Conservation (phyloP, 306 rosid genomes). For the Gynostemma pentaphyllum region DNA sequence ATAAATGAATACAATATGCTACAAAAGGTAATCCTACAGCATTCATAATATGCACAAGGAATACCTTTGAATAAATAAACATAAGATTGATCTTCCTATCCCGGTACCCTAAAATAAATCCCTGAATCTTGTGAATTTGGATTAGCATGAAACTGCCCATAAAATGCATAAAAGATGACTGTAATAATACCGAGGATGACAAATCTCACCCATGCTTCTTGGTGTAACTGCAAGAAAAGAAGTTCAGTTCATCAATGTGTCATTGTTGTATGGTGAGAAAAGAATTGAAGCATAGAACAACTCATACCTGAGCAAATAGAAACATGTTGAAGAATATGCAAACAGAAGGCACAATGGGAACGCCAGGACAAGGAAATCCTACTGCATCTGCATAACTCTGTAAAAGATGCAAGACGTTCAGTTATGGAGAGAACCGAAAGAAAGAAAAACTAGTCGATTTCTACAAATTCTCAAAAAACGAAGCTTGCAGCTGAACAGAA, state of each 20-base stretch:
- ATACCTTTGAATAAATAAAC: too few species aligned
- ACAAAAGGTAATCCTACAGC: neutral
- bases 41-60: neutral
- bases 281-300: neutral
- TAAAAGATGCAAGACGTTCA: conserved; percentile 9
- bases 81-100: neutral
- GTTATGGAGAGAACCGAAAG: conserved; percentile 16
- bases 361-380: conserved; percentile 91
- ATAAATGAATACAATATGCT: too few species aligned
- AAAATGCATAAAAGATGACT: conserved; percentile 65
- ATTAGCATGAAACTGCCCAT: conserved; percentile 85
- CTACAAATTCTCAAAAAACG: neutral
- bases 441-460: neutral
- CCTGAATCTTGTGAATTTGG: conserved; percentile 43
- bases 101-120: conserved; percentile 35
- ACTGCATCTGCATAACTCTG: conserved; percentile 62
- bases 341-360: conserved; percentile 59
- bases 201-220: conserved; percentile 93
- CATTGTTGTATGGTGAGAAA: neutral
- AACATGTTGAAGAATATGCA: conserved; percentile 93
- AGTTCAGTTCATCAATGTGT: neutral
- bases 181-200: conserved; percentile 42
- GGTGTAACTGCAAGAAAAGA: conserved; percentile 50
- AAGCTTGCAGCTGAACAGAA: neutral
- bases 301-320: conserved; percentile 74